Evolutionary conservation across 2,329 filamentous ascomycete species (phyloP), one percentile per base, ranked within the genome.

Genomic region (Cladorrhinum sp.): DNA sequence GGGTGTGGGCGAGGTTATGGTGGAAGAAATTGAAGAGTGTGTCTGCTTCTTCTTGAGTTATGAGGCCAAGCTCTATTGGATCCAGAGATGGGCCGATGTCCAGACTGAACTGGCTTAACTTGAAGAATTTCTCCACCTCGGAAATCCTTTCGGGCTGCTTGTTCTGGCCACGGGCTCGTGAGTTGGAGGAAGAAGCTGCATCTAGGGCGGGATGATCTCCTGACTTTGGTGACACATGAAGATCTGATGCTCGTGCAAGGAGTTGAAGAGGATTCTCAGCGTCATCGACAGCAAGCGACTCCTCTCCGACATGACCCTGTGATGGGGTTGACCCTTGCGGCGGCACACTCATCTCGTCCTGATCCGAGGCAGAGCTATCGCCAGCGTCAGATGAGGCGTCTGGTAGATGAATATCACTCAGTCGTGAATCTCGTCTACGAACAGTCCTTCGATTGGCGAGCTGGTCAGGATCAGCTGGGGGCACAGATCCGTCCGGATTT

Each of bases 201-300:
- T 67, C 62, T 24, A 64, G 59, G 23, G 67, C 64, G 10, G 57
- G 56, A 46, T 64, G 61, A 30, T 66, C 69, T 30, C 64, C 67
- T 8, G 72, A 62, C 50, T 70, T 70, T 1, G 77, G 80, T 23
- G 80, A 82, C n/a, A 84, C 77, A 61, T 84, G 82, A 42, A 89
- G 79, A 72, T 90, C 87, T 0, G 89, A 91, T 1, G 88, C 89
- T 30, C 88, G 82, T 2, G 89, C 89, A 33, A 92, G 83, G 16
- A 91, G 76, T 71, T 92, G 88, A 4, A 91, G 75, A 0, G 88
- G 88, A 63, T 91, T 92, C 69, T 92, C 88, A 2, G 88, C 88
- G 70, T 90, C 89, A 66, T 91, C 88, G 24, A 89, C 76, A 12
- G 85, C 81, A 30, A 89, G 79, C 54, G 77, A 81, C 58, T 86